phyloP scores from a whole-genome alignment of 352 stramenopile genomes.

The Stephanocyclus meneghinianus region DNA sequence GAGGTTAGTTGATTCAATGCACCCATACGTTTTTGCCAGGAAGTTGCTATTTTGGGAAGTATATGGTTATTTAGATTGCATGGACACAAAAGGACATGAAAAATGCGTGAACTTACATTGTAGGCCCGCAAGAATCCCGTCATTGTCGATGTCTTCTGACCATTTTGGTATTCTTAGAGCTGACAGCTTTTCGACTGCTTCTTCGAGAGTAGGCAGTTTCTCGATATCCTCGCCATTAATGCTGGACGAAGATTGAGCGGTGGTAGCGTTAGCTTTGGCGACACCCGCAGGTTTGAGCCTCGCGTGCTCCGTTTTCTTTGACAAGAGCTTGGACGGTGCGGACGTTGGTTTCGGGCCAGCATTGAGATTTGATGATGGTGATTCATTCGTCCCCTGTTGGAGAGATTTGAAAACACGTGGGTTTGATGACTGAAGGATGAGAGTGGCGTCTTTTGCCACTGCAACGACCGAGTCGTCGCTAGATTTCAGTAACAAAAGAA shows the following conservation, averaged over 20 bases:
- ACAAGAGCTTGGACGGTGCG: not conserved
- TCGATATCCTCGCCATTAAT: slow-evolving; percentile 10
- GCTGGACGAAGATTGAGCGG: not conserved
- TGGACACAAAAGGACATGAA: not conserved
- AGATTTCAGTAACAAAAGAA: slow-evolving; percentile 59
- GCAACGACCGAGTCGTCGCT: slow-evolving; percentile 51
- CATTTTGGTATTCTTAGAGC: slow-evolving; percentile 69
- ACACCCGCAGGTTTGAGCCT: not conserved
- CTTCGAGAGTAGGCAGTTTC: slow-evolving; percentile 59
- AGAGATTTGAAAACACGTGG: slow-evolving; percentile 75
- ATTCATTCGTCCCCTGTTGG: slow-evolving; percentile 20
- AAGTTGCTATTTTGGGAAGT: slow-evolving; percentile 48
- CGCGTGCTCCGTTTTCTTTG: not conserved
- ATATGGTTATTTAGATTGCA: not conserved
- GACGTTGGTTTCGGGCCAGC: slow-evolving; percentile 20
- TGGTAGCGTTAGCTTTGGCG: not conserved
- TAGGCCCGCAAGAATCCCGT: slow-evolving; percentile 70
- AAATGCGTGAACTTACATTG: slow-evolving; percentile 52
- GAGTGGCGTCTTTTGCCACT: slow-evolving; percentile 47
- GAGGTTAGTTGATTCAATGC: slow-evolving; percentile 67
- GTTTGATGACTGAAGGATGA: slow-evolving; percentile 61
- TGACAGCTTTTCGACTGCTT: slow-evolving; percentile 60
- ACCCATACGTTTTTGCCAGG: slow-evolving; percentile 69
- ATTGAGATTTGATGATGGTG: not conserved
- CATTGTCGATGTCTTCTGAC: slow-evolving; percentile 66